Base-by-base conservation (phyloP, 371 early-diverging fungal species). In the Massospora cicadina region DNA sequence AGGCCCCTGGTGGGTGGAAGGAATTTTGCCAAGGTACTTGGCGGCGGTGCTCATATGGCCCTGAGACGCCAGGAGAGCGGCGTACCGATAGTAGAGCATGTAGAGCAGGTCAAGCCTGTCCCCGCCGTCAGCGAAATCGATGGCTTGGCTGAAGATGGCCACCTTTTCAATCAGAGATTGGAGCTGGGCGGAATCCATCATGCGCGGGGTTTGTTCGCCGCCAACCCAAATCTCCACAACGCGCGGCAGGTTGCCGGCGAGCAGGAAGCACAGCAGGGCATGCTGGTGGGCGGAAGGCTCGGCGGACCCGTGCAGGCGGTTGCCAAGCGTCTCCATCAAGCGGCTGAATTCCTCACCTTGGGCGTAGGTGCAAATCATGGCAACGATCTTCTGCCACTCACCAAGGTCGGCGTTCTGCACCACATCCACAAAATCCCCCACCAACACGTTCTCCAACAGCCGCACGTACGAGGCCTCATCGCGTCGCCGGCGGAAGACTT, bases 381-480 rank as follows among this genome's bases (percentile, higher is more conserved):
- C 92, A 30, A 95, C 72, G 27, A 90, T 78, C 58, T 94, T 90
- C 65, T 88, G 84, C 98, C 98, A 98, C 64, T 88, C 88, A n/a
- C 74, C 77, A 69, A 95, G 67, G 27, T 80, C 79, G 1, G 84
- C 86, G 66, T 85, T 83, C 56, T 78, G 75, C 0, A 93, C 93
- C 43, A 93, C 78, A 67, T 93, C 90, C 2, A 71, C 69, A 68
- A 95, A 71, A 68, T 94, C 88, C 23, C 84, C 83, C n/a, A 80
- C 75, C 13, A 88, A 80, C 55, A 98, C 80, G 62, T 81, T 80
- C 65, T 91, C 80, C 67, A 95, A 72, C 0, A 98, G 71, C 33
- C 95, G 87, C 21, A 90, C 71, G 68, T 94, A 93, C 13, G 87
- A 77, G 21, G 84, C 78, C 32, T 79, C 75, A 13, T 79, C 67